Evolutionary conservation across 2,329 filamentous ascomycete species (phyloP).

Genomic region (Teratosphaeria gauchensis): DNA sequence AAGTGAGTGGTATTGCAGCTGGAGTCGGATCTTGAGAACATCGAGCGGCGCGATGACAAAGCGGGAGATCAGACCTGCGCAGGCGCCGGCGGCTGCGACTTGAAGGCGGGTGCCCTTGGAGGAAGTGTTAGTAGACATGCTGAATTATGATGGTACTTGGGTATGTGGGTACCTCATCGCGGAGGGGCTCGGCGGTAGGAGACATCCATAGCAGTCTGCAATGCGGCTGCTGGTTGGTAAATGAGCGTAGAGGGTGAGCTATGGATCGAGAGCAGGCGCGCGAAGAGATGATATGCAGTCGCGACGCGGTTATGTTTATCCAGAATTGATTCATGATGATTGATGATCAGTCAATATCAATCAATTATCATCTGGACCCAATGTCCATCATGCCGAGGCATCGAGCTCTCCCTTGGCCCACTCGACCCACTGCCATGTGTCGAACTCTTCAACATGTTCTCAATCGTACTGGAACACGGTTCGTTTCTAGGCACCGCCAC

Average conservation of each 20-base stretch:
- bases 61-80: constrained; percentile 79
- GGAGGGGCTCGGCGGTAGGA: constrained; percentile 51
- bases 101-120: constrained; percentile 56
- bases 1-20: constrained; percentile 80
- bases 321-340: not conserved
- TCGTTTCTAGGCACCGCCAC: not conserved
- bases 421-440: not conserved
- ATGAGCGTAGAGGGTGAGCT: not conserved
- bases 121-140: constrained; percentile 6
- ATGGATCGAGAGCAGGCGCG: not conserved
- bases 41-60: constrained; percentile 94
- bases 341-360: not conserved
- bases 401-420: not conserved
- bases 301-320: not conserved
- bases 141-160: not conserved
- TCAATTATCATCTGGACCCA: not conserved
- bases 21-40: constrained; percentile 94
- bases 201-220: constrained; percentile 48
- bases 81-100: constrained; percentile 55
- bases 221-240: not conserved
- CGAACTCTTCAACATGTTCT: not conserved
- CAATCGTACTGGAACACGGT: not conserved
- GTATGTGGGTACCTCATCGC: constrained; percentile 52
- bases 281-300: not conserved
- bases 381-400: not conserved